Evolutionary conservation across 768 basidiomycete species (phyloP).

Genomic region (Leccinum sublutescens): DNA sequence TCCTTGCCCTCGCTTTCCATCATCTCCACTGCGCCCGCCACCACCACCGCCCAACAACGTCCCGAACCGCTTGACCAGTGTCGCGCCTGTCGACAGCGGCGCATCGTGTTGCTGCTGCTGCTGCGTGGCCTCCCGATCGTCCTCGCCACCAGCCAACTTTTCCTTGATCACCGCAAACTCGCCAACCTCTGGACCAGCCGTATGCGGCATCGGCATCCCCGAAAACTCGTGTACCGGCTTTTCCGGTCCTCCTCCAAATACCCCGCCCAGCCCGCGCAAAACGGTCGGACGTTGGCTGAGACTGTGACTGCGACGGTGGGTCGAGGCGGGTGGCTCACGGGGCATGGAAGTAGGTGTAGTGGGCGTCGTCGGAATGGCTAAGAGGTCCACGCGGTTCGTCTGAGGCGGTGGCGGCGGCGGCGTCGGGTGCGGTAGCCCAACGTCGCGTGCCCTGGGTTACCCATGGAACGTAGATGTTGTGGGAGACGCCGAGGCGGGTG

Average conservation of each 20-base stretch:
- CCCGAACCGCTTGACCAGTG: constrained; percentile 76
- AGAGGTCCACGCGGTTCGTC: constrained; percentile 33
- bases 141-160: constrained; percentile 22
- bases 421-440: constrained; percentile 38
- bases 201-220: constrained; percentile 46
- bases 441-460: constrained; percentile 66
- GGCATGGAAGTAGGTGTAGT: constrained; percentile 42
- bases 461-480: constrained; percentile 56
- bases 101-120: constrained; percentile 14
- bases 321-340: constrained; percentile 72
- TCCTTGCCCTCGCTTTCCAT: constrained; percentile 40
- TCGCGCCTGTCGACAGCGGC: constrained; percentile 58
- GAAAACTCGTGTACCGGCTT: constrained; percentile 45
- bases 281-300: constrained; percentile 69
- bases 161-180: constrained; percentile 48
- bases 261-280: constrained; percentile 55
- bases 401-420: constrained; percentile 23
- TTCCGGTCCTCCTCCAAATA: constrained; percentile 49
- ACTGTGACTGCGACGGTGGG: constrained; percentile 81
- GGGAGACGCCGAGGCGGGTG: constrained; percentile 49
- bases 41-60: constrained; percentile 45
- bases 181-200: constrained; percentile 63
- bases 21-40: constrained; percentile 38
- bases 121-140: constrained; percentile 21
- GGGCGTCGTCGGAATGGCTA: constrained; percentile 22